A percentile compares a stretch with the other conserved stretches of the same genome.
phyloP scores from a whole-genome alignment of 257 asterid species.

The Nicotiana tomentosiformis region DNA sequence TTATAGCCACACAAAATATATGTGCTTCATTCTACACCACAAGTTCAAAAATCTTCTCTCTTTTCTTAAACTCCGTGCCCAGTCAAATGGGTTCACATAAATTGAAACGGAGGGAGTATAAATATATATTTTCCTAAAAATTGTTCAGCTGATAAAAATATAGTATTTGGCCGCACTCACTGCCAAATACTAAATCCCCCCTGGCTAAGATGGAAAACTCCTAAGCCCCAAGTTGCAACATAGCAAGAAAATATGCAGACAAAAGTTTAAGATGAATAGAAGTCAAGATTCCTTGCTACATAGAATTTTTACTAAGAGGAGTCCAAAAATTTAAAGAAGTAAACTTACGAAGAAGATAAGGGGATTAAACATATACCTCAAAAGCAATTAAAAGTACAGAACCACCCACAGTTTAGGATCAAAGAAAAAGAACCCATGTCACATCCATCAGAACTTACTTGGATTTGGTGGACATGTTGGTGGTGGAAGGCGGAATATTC shows the following conservation, averaged over 20 bases:
- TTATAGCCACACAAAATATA: too few relatives aligned
- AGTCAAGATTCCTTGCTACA: not conserved
- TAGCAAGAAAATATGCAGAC: not conserved
- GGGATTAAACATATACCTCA: not conserved
- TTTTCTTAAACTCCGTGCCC: too few relatives aligned
- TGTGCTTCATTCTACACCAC: too few relatives aligned
- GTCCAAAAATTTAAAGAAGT: too few relatives aligned
- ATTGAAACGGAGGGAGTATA: too few relatives aligned
- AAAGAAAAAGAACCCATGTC: constrained; percentile 11
- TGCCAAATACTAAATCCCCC: not conserved
- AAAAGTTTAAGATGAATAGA: not conserved
- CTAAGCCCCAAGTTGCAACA: not conserved
- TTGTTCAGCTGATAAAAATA: not conserved
- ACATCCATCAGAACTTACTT: constrained; percentile 50
- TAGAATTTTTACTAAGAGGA: too few relatives aligned
- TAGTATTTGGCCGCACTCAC: not conserved
- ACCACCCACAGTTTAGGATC: not conserved
- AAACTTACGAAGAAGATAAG: too few relatives aligned
- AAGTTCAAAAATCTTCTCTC: too few relatives aligned
- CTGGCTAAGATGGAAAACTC: not conserved
- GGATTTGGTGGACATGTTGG: constrained; percentile 64
- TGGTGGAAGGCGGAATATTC: not conserved
- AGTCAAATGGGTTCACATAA: too few relatives aligned
- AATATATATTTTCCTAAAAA: too few relatives aligned
- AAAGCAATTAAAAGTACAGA: not conserved